Base-by-base conservation (phyloP, 2,329 filamentous ascomycete species). In the Aureobasidium lini region DNA sequence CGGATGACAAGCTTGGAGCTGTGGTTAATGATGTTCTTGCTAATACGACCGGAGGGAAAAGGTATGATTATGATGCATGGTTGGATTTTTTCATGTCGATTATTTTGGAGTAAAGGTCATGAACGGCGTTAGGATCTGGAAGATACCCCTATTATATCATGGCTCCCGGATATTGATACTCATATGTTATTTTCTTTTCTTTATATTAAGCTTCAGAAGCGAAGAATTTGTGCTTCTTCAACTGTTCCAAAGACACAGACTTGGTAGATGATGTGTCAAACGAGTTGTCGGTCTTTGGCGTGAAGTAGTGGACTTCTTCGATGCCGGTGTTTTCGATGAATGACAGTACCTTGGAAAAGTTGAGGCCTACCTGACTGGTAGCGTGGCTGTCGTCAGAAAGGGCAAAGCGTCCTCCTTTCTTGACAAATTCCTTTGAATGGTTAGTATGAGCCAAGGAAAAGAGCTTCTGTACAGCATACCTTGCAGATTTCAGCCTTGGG, bases 311-410 rank as follows among this genome's bases (percentile, higher is more conserved):
- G 34, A 94, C 75, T 60, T 84, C 77, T 34, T 75, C 69, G 29
- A 93, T 83, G 4, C 85, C 86, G 11, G 90, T 75, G 61, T 76
- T 79, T 63, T 84, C 80, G 59, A 95, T 76, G 71, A 89, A 96
- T 1, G 82, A 78, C 60, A 95, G 74, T 5, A 88, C 84, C 42
- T 82, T 82, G 47, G 72, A 69, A 75, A 94, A 97, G 70, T 95
- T 93, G 53, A 90, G 86, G n/a, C 86, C 90, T 5, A 99, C 81
- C 70, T 99, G 93, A 2, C 83, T 87, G 61, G 90, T 82, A 40
- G 89, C 89, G 76, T 99, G 94, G 71, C 91, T 96, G 74, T 99
- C 94, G 72, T 99, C 94, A 6, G 90, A 96, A 66, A 99, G 81
- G 57, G 90, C 95, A 73, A 97, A 95, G 62, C 82, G 83, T 28